Percentiles rank a stretch among this genome's conserved stretches.
phyloP scores from a whole-genome alignment of 768 basidiomycete species.

The Boletus reticuloceps region DNA sequence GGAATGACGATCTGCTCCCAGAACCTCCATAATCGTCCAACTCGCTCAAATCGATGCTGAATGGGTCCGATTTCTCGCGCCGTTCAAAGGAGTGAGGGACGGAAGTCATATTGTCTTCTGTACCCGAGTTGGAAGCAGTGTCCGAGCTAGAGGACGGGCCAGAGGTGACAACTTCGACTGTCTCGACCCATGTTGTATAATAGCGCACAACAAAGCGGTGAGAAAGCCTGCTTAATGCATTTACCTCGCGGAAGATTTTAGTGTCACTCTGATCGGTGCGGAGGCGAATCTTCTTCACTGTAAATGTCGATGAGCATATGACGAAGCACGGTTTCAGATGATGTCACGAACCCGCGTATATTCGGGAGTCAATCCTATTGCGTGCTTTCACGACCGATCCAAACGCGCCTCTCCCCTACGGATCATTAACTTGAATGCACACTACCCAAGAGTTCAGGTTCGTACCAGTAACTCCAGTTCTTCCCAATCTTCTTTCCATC shows the following conservation, averaged over 20 bases:
- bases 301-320: neutral
- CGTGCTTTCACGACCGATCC: slow-evolving; percentile 94
- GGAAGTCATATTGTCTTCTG: slow-evolving; percentile 52
- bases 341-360: slow-evolving; percentile 65
- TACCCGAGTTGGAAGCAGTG: slow-evolving; percentile 35
- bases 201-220: slow-evolving; percentile 93
- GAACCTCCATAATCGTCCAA: slow-evolving; percentile 57
- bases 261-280: slow-evolving; percentile 74
- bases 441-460: neutral
- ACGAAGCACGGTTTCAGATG: neutral
- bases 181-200: slow-evolving; percentile 89
- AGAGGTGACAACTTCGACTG: slow-evolving; percentile 50
- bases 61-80: slow-evolving; percentile 52
- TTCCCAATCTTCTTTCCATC: slow-evolving; percentile 95
- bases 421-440: neutral
- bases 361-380: slow-evolving; percentile 81
- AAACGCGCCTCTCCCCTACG: slow-evolving; percentile 83
- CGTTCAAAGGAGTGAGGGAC: slow-evolving; percentile 45
- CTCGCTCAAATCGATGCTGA: slow-evolving; percentile 62
- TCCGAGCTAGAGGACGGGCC: slow-evolving; percentile 47
- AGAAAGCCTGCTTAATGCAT: slow-evolving; percentile 80
- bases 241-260: slow-evolving; percentile 90
- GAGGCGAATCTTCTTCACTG: slow-evolving; percentile 88
- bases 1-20: slow-evolving; percentile 62
- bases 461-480: slow-evolving; percentile 79